phyloP scores from a whole-genome alignment of 345 rosid genomes.

The Rhizophora mangle region DNA sequence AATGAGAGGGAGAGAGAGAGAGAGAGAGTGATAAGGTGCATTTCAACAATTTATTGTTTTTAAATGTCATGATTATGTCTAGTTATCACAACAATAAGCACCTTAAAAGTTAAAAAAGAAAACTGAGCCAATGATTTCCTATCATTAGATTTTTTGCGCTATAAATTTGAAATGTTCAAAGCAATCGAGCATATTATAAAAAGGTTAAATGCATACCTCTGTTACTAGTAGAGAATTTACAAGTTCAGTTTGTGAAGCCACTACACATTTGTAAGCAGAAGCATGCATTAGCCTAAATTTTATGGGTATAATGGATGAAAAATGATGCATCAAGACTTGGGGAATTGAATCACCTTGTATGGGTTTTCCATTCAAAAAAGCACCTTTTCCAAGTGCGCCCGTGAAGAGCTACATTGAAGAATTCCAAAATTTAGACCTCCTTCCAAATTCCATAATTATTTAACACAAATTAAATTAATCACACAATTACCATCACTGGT shows the following conservation, averaged over 20 bases:
- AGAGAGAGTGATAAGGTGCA: too few relatives aligned
- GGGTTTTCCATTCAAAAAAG: constrained; percentile 74
- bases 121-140: too few relatives aligned
- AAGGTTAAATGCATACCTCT: constrained; percentile 49
- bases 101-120: too few relatives aligned
- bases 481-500: too few relatives aligned
- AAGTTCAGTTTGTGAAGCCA: constrained; percentile 67
- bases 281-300: constrained; percentile 4
- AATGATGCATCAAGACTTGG: neutral
- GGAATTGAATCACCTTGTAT: constrained; percentile 54
- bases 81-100: too few relatives aligned
- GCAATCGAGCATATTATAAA: neutral
- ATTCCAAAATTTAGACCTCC: constrained; percentile 10
- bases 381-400: constrained; percentile 70
- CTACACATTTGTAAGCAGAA: constrained; percentile 42
- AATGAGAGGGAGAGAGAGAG: too few relatives aligned
- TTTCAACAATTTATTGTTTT: too few relatives aligned
- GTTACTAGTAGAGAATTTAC: constrained; percentile 80
- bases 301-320: neutral
- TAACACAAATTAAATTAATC: too few relatives aligned
- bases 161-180: neutral
- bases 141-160: too few relatives aligned
- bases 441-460: too few relatives aligned
- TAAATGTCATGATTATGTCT: too few relatives aligned
- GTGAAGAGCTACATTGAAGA: constrained; percentile 62